phyloP scores from a whole-genome alignment of 2,329 filamentous ascomycete genomes.

The Cyphellophora europaea region DNA sequence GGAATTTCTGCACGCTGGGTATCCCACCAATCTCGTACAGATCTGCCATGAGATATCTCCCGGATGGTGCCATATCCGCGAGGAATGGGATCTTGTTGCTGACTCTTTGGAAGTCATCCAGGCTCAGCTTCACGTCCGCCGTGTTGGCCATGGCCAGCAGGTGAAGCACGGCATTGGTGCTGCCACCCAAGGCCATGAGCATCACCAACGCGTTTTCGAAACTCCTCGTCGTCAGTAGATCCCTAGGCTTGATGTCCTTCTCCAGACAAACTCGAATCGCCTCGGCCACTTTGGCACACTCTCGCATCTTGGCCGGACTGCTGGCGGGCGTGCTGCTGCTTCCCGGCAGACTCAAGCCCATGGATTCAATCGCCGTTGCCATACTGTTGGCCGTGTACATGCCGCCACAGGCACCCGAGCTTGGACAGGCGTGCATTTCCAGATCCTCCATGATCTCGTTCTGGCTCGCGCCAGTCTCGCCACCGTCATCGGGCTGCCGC shows the following conservation, averaged over 20 bases:
- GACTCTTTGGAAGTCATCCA: conserved; percentile 76
- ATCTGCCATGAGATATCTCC: conserved; percentile 80
- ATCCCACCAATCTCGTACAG: conserved; percentile 79
- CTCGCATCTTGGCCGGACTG: conserved; percentile 73
- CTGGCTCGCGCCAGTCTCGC: conserved; percentile 50
- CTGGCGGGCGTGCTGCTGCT: conserved; percentile 75
- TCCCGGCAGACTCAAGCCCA: conserved; percentile 73
- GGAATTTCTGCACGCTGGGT: conserved; percentile 74
- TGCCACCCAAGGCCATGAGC: conserved; percentile 86
- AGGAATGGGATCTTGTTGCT: conserved; percentile 78
- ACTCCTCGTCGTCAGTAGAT: conserved; percentile 67
- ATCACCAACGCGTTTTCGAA: conserved; percentile 86
- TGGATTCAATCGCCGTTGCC: conserved; percentile 82
- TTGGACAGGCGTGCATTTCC: conserved; percentile 67
- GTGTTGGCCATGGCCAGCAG: conserved; percentile 85
- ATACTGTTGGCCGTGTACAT: conserved; percentile 93
- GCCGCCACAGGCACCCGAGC: conserved; percentile 72
- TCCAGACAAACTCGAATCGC: conserved; percentile 74
- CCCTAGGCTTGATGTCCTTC: conserved; percentile 68
- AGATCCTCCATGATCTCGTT: conserved; percentile 78
- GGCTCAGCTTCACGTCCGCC: conserved; percentile 63
- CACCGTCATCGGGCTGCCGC: conserved; percentile 56
- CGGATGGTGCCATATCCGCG: conserved; percentile 74
- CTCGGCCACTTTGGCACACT: conserved; percentile 72
- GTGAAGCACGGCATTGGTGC: conserved; percentile 81